These are phyloP conservation scores for Colletotrichum tropicale DNA, from an alignment of 2,329 filamentous ascomycete species.

Conservation along the genomic window DNA sequence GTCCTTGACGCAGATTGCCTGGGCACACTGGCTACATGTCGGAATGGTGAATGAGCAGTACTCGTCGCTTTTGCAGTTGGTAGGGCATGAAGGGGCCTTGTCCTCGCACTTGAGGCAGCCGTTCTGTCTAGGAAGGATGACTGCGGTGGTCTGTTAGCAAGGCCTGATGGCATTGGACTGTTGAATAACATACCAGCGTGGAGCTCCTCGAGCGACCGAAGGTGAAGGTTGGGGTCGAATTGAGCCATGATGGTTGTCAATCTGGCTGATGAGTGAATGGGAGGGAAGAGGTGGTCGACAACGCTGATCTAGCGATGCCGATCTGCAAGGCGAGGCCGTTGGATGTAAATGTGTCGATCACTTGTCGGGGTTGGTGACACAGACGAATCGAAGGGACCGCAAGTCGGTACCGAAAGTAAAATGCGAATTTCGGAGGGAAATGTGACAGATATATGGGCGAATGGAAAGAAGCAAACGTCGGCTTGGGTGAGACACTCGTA, in stretches of 20 bases:
- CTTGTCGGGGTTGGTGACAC: neutral
- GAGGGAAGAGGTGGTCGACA: neutral
- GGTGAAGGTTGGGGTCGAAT: constrained; percentile 19
- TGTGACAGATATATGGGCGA: neutral
- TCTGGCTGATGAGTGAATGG: neutral
- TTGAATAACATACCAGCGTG: constrained; percentile 9
- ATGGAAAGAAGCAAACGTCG: neutral
- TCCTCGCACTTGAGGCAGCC: constrained; percentile 53
- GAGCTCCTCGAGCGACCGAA: constrained; percentile 20
- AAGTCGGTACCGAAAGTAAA: neutral
- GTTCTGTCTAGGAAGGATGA: constrained; percentile 42
- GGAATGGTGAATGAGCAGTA: constrained; percentile 52
- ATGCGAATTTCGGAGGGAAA: neutral
- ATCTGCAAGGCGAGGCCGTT: constrained; percentile 10
- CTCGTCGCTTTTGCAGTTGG: constrained; percentile 41
- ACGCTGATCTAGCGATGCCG: constrained; percentile 4
- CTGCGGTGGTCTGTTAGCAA: constrained; percentile 2
- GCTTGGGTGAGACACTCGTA: neutral
- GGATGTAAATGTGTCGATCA: constrained; percentile 8
- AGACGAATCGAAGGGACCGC: neutral
- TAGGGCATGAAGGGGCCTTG: constrained; percentile 46
- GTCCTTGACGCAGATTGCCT: constrained; percentile 48
- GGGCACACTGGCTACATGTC: constrained; percentile 51
- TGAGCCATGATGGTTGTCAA: constrained; percentile 1
- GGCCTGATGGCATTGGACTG: neutral